A percentile compares a stretch with the other conserved stretches of the same genome.
Evolutionary conservation across 306 rosid species (phyloP).

Genomic region (Cucumis melo): DNA sequence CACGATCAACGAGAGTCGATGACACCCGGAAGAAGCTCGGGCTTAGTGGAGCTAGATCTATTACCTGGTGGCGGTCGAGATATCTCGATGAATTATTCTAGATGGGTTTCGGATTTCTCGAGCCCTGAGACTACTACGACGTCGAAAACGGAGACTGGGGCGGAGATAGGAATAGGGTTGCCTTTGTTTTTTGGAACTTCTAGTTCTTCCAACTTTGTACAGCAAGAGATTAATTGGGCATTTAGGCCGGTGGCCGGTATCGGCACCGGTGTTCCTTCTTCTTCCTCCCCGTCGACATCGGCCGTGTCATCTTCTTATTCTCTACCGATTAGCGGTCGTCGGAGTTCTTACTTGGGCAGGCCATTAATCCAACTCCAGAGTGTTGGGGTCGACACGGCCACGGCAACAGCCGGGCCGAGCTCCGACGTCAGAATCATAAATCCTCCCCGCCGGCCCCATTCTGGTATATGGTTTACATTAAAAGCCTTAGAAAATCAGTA

Average conservation of each 20-base stretch:
- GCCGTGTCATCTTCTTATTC: conserved; percentile 25
- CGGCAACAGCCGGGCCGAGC: conserved; percentile 34
- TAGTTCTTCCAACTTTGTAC: conserved; percentile 8
- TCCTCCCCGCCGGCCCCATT: conserved; percentile 83
- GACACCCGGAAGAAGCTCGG: background rate
- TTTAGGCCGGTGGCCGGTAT: conserved; percentile 35
- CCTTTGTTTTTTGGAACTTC: conserved; percentile 7
- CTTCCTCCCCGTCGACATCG: conserved; percentile 25
- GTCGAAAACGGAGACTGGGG: background rate
- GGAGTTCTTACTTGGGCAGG: conserved; percentile 25
- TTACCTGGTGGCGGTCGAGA: conserved; percentile 11
- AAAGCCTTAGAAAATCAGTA: conserved; percentile 91
- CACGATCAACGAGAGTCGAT: background rate
- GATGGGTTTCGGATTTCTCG: background rate
- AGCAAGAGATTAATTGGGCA: conserved; percentile 46
- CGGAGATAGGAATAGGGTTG: background rate
- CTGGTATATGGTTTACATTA: conserved; percentile 90
- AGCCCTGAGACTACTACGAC: background rate
- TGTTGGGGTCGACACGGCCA: background rate
- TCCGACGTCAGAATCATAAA: conserved; percentile 50
- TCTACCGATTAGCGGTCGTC: conserved; percentile 20
- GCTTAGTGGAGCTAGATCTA: conserved; percentile 55
- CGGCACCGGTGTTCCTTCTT: conserved; percentile 12
- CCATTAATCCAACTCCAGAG: conserved; percentile 30
- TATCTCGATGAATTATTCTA: background rate